These are phyloP conservation scores for Striga hermonthica DNA, from an alignment of 305 asterid species.

Conservation along the genomic window DNA sequence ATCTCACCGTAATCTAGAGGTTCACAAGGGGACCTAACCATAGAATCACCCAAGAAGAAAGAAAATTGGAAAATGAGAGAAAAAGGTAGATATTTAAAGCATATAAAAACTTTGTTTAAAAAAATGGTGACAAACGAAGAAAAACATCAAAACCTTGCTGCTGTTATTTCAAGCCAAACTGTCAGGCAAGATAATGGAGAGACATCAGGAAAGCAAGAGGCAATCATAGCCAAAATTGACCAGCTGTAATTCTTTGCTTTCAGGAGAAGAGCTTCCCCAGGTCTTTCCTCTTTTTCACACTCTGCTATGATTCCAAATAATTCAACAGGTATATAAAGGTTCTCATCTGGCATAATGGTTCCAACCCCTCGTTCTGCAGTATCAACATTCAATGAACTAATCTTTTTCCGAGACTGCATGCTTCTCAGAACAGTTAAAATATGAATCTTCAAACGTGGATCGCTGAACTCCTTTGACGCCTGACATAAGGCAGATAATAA, in stretches of 20 bases:
- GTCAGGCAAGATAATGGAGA: conserved; percentile 83
- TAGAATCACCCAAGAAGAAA: conserved; percentile 2
- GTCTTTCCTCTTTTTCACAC: conserved; percentile 80
- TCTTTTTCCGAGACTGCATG: conserved; percentile 72
- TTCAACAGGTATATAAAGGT: conserved; percentile 69
- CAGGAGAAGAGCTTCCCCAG: conserved; percentile 90
- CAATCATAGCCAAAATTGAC: conserved; percentile 93
- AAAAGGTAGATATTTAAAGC: conserved; percentile 22
- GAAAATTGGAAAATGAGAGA: conserved; percentile 6
- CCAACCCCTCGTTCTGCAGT: conserved; percentile 48
- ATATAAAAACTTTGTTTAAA: conserved; percentile 25
- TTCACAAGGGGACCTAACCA: too few species aligned
- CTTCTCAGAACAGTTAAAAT: conserved; percentile 81
- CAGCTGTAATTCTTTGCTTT: conserved; percentile 95
- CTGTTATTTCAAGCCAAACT: conserved; percentile 96
- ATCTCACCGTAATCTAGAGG: too few species aligned
- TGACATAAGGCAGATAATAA: conserved; percentile 38
- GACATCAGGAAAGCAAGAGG: conserved; percentile 93
- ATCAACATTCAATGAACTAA: conserved; percentile 49
- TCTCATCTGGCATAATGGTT: conserved; percentile 48
- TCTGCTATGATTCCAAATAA: conserved; percentile 90
- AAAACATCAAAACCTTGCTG: conserved; percentile 69
- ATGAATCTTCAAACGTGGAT: conserved; percentile 79
- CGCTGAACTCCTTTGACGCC: conserved; percentile 88
- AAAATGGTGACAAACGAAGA: conserved; percentile 31